These are phyloP conservation scores for Aspergillus floridensis DNA, from an alignment of 2,329 filamentous ascomycete species.

Conservation along the genomic window DNA sequence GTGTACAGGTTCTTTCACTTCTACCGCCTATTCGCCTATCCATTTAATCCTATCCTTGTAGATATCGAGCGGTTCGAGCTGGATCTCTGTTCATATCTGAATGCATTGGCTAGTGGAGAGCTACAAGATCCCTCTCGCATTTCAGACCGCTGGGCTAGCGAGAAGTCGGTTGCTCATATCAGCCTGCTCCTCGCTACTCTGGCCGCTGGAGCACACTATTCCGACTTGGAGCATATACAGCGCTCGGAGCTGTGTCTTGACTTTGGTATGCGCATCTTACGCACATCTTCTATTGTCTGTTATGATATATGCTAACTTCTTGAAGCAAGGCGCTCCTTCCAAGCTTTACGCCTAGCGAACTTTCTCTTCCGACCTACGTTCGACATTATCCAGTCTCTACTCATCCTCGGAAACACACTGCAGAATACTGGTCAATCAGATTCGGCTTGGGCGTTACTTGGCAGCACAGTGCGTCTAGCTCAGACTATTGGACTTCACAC, in stretches of 20 bases:
- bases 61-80: slow-evolving; percentile 32
- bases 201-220: slow-evolving; percentile 32
- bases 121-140: slow-evolving; percentile 19
- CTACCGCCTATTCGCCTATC: slow-evolving; percentile 28
- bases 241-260: slow-evolving; percentile 26
- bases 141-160: slow-evolving; percentile 24
- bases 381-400: slow-evolving; percentile 55
- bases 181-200: slow-evolving; percentile 30
- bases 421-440: slow-evolving; percentile 35
- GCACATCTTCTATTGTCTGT: not conserved
- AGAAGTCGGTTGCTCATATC: slow-evolving; percentile 28
- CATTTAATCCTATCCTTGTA: slow-evolving; percentile 32
- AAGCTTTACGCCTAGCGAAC: slow-evolving; percentile 57
- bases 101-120: slow-evolving; percentile 24
- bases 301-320: not conserved
- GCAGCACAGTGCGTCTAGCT: slow-evolving; percentile 31
- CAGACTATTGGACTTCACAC: slow-evolving; percentile 40
- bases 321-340: slow-evolving; percentile 34
- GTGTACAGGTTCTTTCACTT: slow-evolving; percentile 30
- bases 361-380: slow-evolving; percentile 56
- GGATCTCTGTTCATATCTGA: slow-evolving; percentile 30
- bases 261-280: slow-evolving; percentile 23
- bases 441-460: slow-evolving; percentile 31
- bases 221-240: slow-evolving; percentile 27
- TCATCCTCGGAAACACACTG: slow-evolving; percentile 54